Conservation (phyloP, 148 eudicot species). For the Cornus kousa region DNA sequence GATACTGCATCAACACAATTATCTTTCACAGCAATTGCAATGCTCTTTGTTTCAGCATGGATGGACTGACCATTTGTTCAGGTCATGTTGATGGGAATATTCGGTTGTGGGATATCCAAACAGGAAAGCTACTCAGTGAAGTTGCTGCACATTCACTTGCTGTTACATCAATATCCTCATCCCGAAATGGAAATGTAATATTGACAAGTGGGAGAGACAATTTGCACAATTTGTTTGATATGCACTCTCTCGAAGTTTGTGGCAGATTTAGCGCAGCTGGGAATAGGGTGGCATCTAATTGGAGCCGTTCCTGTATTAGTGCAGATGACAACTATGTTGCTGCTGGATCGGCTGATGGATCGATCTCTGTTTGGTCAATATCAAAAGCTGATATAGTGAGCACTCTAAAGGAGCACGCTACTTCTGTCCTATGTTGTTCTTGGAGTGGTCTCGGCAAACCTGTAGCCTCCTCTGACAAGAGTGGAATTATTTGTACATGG, state of each 20-base stretch:
- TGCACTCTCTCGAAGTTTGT: constrained; percentile 72
- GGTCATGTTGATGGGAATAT: constrained; percentile 94
- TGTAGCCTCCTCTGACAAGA: constrained; percentile 77
- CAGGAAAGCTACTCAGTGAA: constrained; percentile 80
- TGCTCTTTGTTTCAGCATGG: constrained; percentile 65
- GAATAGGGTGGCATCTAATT: constrained; percentile 76
- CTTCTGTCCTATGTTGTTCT: constrained; percentile 74
- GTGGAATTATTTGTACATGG: constrained; percentile 81
- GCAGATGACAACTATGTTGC: constrained; percentile 88
- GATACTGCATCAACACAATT: constrained; percentile 76
- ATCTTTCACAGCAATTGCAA: constrained; percentile 86
- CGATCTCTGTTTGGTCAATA: constrained; percentile 78
- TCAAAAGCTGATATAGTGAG: constrained; percentile 57
- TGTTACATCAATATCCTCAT: constrained; percentile 70
- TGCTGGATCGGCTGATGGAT: constrained; percentile 96
- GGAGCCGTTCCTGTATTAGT: constrained; percentile 95
- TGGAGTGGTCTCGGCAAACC: constrained; percentile 91
- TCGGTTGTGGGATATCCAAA: constrained; percentile 80
- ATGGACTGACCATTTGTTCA: constrained; percentile 81
- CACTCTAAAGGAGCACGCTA: constrained; percentile 73
- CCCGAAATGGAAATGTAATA: constrained; percentile 69
- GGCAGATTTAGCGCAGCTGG: constrained; percentile 69
- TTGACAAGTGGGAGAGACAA: constrained; percentile 94
- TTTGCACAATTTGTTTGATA: constrained; percentile 81
- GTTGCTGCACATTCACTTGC: constrained; percentile 88